Conservation (phyloP, 1,284 basidiomycete species). For the Vanrija pseudolonga region DNA sequence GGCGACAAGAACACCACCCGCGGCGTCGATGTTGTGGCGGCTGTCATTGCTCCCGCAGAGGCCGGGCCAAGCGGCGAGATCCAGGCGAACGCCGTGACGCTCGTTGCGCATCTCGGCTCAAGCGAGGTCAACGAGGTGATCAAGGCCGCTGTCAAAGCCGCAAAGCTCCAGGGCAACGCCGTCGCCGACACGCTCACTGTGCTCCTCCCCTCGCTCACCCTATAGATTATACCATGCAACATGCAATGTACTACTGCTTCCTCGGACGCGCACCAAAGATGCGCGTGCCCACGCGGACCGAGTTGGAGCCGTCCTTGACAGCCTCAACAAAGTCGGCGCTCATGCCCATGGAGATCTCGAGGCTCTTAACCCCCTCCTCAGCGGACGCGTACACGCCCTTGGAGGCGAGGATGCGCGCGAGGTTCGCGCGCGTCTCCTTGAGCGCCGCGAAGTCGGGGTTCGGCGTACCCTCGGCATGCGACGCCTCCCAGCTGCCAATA, state of each 20-base stretch:
- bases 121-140: no score
- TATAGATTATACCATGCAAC: background rate
- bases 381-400: constrained; percentile 40
- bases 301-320: constrained; percentile 73
- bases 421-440: constrained; percentile 59
- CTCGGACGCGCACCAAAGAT: constrained; percentile 75
- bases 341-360: constrained; percentile 97
- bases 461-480: constrained; percentile 57
- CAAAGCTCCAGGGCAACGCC: no score
- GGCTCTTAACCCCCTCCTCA: constrained; percentile 44
- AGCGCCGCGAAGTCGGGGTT: constrained; percentile 82
- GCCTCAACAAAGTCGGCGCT: constrained; percentile 90
- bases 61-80: background rate
- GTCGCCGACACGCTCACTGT: background rate
- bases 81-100: constrained; percentile 10
- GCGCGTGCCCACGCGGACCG: constrained; percentile 86
- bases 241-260: constrained; percentile 44
- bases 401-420: constrained; percentile 54
- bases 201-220: background rate
- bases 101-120: background rate
- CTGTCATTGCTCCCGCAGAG: constrained; percentile 3
- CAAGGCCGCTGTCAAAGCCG: no score
- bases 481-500: constrained; percentile 78
- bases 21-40: constrained; percentile 2
- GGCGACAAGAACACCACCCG: background rate